phyloP scores from a whole-genome alignment of 116 monocot genomes.

The Zostera marina region DNA sequence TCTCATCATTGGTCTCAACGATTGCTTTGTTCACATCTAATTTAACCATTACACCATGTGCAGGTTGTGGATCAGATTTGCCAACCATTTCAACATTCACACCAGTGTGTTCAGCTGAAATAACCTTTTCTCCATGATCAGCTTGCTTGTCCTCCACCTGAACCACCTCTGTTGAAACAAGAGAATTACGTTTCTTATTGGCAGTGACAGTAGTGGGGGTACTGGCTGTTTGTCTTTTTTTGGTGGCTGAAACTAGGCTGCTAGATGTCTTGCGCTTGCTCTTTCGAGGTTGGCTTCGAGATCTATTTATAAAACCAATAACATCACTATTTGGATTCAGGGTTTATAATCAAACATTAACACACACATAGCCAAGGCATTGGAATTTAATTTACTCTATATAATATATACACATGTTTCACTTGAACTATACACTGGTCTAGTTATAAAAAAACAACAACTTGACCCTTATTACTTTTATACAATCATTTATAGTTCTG shows the following conservation, averaged over 20 bases:
- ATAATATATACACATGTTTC: too few relatives aligned
- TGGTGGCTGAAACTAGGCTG: conserved; percentile 4
- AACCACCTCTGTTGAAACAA: background rate
- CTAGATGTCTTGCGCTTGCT: conserved; percentile 17
- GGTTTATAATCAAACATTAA: background rate
- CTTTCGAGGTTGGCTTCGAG: conserved; percentile 12
- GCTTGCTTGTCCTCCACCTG: background rate
- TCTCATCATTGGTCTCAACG: background rate
- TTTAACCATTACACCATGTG: background rate
- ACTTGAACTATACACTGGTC: too few relatives aligned
- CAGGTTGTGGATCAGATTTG: background rate
- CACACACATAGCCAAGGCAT: too few relatives aligned
- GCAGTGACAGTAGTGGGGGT: background rate
- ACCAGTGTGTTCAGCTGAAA: background rate
- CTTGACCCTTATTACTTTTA: too few relatives aligned
- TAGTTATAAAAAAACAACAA: too few relatives aligned
- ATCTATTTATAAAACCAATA: conserved; percentile 2
- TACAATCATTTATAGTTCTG: too few relatives aligned
- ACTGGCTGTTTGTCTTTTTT: conserved; percentile 17
- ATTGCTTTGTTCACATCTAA: background rate
- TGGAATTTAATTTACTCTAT: too few relatives aligned
- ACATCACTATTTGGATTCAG: background rate
- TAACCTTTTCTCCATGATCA: too few relatives aligned
- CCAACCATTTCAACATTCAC: background rate
- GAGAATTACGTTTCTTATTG: background rate